Evolutionary conservation across 1,284 basidiomycete genomes (phyloP).

Genomic region (Cutaneotrichosporon cavernicola): DNA sequence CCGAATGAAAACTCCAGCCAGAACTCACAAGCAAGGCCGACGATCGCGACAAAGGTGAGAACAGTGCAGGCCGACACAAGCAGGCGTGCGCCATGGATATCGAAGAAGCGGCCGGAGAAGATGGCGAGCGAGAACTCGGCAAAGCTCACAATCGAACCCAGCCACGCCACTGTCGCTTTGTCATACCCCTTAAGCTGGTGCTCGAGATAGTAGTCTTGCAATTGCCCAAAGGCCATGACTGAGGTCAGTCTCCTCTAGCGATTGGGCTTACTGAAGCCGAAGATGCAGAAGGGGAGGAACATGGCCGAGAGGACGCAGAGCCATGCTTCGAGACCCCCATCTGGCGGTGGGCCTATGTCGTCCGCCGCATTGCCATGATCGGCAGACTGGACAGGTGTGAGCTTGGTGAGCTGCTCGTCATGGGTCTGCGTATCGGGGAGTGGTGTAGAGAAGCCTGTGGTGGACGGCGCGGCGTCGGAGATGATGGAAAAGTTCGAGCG

Average conservation of each 20-base stretch:
- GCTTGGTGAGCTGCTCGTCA: neutral
- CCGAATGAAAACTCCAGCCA: neutral
- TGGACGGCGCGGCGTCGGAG: neutral
- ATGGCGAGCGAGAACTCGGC: slow-evolving; percentile 41
- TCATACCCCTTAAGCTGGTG: slow-evolving; percentile 43
- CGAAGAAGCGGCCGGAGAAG: slow-evolving; percentile 29
- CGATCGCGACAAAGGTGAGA: slow-evolving; percentile 30
- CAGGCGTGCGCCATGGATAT: slow-evolving; percentile 26
- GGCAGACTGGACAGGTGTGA: neutral
- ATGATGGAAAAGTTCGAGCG: neutral
- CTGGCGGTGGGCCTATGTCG: slow-evolving; percentile 22
- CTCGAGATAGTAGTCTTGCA: slow-evolving; percentile 41
- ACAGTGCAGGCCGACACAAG: slow-evolving; percentile 32
- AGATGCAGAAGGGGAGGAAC: slow-evolving; percentile 44
- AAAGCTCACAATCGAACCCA: slow-evolving; percentile 37
- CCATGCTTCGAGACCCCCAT: slow-evolving; percentile 24
- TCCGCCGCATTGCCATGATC: neutral
- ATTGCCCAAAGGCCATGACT: slow-evolving; percentile 46
- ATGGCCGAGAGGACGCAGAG: slow-evolving; percentile 33
- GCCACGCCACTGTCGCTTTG: slow-evolving; percentile 40
- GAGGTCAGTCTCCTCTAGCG: slow-evolving; percentile 1
- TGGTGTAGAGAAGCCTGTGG: neutral
- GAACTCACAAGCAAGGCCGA: slow-evolving; percentile 46
- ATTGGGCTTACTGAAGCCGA: slow-evolving; percentile 40
- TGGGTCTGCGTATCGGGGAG: neutral